Percentiles rank a stretch among this genome's conserved stretches.
Conservation (phyloP, 78 protist species). For the Dictyostelium intermedium region DNA sequence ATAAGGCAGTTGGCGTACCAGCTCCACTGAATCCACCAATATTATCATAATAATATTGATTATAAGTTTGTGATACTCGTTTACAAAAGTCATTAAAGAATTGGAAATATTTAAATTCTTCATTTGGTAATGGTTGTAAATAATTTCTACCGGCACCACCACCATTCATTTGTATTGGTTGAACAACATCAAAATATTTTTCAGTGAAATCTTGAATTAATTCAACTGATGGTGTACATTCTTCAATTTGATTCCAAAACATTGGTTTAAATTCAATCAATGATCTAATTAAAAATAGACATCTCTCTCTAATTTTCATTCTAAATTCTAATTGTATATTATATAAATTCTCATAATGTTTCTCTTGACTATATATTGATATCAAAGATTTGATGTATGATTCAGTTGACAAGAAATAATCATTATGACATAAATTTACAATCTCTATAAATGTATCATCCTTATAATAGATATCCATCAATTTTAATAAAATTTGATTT, state of each 20-base stretch:
- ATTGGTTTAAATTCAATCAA: constrained; percentile 36
- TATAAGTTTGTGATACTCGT: neutral
- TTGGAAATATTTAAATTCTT: constrained; percentile 19
- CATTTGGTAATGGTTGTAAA: neutral
- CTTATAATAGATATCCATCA: constrained; percentile 25
- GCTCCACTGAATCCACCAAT: neutral
- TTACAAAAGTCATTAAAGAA: neutral
- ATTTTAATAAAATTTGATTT: constrained; percentile 7
- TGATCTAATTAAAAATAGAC: constrained; percentile 17
- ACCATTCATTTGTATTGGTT: neutral
- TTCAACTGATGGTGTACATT: neutral
- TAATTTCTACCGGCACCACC: neutral
- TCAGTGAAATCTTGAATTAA: constrained; percentile 4
- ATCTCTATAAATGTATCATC: constrained; percentile 53
- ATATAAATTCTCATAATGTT: neutral
- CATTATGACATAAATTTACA: constrained; percentile 46
- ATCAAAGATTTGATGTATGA: neutral
- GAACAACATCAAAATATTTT: neutral
- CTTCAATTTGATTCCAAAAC: constrained; percentile 3
- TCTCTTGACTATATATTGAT: neutral
- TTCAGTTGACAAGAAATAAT: constrained; percentile 28
- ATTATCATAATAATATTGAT: neutral
- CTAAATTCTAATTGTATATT: neutral
- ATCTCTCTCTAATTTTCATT: constrained; percentile 30
- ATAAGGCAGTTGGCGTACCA: neutral